These are phyloP conservation scores for Dipodascus albidus DNA, from an alignment of 805 yeast species.

Conservation along the genomic window DNA sequence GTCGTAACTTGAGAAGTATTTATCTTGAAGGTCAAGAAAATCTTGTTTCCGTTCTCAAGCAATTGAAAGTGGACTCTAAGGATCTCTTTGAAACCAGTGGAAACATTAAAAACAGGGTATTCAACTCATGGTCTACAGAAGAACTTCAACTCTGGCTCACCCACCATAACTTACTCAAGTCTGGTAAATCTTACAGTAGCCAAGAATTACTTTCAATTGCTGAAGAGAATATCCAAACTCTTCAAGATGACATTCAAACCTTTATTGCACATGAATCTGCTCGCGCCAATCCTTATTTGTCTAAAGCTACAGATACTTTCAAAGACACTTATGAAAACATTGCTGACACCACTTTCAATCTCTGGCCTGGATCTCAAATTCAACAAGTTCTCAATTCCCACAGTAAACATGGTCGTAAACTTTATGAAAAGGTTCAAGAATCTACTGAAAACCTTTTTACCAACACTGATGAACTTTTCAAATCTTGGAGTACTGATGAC, in stretches of 20 bases:
- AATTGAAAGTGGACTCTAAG: background rate
- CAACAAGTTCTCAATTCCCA: background rate
- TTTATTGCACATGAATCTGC: background rate
- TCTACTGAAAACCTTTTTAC: background rate
- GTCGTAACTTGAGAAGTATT: background rate
- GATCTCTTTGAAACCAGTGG: background rate
- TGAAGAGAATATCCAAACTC: background rate
- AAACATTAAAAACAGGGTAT: background rate
- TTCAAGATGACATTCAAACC: background rate
- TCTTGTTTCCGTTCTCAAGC: background rate
- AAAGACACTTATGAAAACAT: background rate
- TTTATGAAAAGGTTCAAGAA: background rate
- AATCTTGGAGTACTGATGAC: background rate
- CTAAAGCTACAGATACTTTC: background rate
- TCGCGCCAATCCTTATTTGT: background rate
- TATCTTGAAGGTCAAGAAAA: background rate
- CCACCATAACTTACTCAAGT: background rate
- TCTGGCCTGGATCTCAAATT: slow-evolving; percentile 1
- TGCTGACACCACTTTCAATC: background rate
- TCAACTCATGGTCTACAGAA: background rate
- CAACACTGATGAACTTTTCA: background rate
- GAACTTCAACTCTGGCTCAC: background rate
- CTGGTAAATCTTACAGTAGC: background rate
- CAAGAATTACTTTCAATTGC: background rate
- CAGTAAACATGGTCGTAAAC: background rate